Base-by-base conservation (phyloP, 495 filamentous ascomycete genomes). In the Lichina pygmaea region DNA sequence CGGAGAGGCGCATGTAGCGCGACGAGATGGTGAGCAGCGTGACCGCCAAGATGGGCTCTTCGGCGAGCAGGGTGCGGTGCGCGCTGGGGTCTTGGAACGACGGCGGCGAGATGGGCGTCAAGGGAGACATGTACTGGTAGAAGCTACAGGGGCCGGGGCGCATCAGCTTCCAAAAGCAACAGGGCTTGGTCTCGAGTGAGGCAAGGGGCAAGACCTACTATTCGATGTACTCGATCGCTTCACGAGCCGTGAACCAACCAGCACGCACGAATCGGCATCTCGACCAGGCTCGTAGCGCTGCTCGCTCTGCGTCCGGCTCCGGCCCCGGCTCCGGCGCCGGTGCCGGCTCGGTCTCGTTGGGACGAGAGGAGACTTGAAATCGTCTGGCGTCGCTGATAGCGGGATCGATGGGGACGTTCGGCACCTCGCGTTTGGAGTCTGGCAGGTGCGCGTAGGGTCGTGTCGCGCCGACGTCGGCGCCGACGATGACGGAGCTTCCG, bases 161-260 rank as follows among this genome's bases (percentile, higher is more conserved):
- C 24, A 36, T 41, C 33, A 52, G 50, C 50, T 60, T 36, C 54
- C 17, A 0, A 45, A 33, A 34, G 43, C 16, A 8, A 42, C 11
- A 50, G 44, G 34, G 24, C 9, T 6, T 10, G 16, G 31, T 30
- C 34, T 38, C 8, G 8, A 17, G 9, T 45, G 2, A 38, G 8
- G 17, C 15, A 33, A 37, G 13, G 2, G 31, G 33, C 12, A 24
- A 45, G 30, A 53, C 71, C 53, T 67, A 89, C 77, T 94, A 95
- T 55, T 80, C 75, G 51, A 97, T 79, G 55, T 94, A 97, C 31
- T 72, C 75, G 56, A 95, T 82, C 1, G 80, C 86, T 58, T 97
- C 89, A 51, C 76, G 72, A 2, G 86, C 82, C 0, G 84, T 93
- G 53, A 97, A 86, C 89, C 89, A 97, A 16, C 89, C 89, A 7